Evolutionary conservation across 257 asterid genomes (phyloP), one percentile per base, ranked within the genome.

Genomic region (Solanum ossicruentum): DNA sequence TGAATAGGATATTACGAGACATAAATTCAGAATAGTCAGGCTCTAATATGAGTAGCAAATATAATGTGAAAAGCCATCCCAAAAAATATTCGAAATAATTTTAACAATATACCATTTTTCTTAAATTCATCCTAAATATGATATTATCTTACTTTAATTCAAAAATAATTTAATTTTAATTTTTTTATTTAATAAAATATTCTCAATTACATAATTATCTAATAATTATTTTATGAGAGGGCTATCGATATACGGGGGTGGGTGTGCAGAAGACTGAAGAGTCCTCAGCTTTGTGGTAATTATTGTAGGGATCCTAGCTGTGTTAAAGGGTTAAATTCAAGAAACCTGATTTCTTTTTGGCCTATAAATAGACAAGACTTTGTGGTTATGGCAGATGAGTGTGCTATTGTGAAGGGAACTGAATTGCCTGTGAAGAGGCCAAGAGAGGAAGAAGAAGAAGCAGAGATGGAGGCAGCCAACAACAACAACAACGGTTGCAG

Each of bases 381-480:
- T 36, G 36, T 32, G 23, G 47, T 15, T 10, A 47, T 85, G 85
- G 85, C 82, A 12, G 79, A 60, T 12, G 83, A 70, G 63, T 18
- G 85, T 56, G 85, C 81, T 57, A 51, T 45, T 45, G 77, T 77
- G 43, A 61, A 83, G 66, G 81, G 86, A 26, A 36, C 57, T 60
- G 81, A 86, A 61, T 51, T 72, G 80, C 85, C 61, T 21, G 52
- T 79, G 81, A 83, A 83, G 85, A 75, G 86, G 56, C 86, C 47
- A 39, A 66, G 72, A 81, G 83, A 83, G 58, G 86, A 85, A 51
- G 80, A 65, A 51, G 55, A 52, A 63, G 45, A 82, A 51, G 83
- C 69, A 28, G 87, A 87, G 51, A 93, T 95, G 97, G 97, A 92
- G 26, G 86, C 57, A 28, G 57, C 55, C 21, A 75, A 84, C 57